Evolutionary conservation across 202 grass and related monocot species (phyloP).

Genomic region (Elaeis oleifera): DNA sequence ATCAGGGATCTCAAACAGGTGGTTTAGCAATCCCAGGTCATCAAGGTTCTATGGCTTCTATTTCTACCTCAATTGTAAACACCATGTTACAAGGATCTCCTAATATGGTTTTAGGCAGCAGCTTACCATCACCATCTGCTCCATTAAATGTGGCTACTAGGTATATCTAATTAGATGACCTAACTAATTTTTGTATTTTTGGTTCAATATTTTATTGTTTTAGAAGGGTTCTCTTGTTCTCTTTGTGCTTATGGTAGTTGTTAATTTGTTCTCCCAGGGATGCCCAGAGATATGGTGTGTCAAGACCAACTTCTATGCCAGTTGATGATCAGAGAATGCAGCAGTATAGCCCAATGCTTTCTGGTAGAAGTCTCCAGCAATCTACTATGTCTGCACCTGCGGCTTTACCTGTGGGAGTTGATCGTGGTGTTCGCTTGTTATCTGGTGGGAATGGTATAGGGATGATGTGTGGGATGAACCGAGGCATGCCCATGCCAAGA

Average conservation of each 20-base stretch:
- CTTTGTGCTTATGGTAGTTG: no score
- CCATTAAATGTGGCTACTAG: slow-evolving; percentile 1
- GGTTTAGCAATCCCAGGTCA: slow-evolving; percentile 44
- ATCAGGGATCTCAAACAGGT: slow-evolving; percentile 52
- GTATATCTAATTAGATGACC: slow-evolving; percentile 1
- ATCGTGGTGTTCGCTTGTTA: slow-evolving; percentile 20
- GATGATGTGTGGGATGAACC: slow-evolving; percentile 9
- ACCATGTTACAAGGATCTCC: slow-evolving; percentile 24
- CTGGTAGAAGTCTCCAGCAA: slow-evolving; percentile 68
- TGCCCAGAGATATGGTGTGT: slow-evolving; percentile 53
- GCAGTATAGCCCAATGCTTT: slow-evolving; percentile 69
- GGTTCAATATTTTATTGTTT: no score
- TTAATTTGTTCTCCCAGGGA: slow-evolving; percentile 38
- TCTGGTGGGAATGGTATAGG: slow-evolving; percentile 13
- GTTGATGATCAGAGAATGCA: slow-evolving; percentile 65
- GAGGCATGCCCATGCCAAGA: slow-evolving; percentile 4
- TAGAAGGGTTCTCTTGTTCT: no score
- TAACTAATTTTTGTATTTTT: neutral
- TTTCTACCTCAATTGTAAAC: slow-evolving; percentile 7
- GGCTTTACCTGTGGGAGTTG: slow-evolving; percentile 6
- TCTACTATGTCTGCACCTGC: slow-evolving; percentile 42
- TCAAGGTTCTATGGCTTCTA: slow-evolving; percentile 46
- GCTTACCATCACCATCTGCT: slow-evolving; percentile 7
- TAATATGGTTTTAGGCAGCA: slow-evolving; percentile 39
- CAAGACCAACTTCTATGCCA: slow-evolving; percentile 47